Evolutionary conservation across 495 filamentous ascomycete genomes (phyloP), one percentile per base, ranked within the genome.

Genomic region (Podospora pseudocomata): DNA sequence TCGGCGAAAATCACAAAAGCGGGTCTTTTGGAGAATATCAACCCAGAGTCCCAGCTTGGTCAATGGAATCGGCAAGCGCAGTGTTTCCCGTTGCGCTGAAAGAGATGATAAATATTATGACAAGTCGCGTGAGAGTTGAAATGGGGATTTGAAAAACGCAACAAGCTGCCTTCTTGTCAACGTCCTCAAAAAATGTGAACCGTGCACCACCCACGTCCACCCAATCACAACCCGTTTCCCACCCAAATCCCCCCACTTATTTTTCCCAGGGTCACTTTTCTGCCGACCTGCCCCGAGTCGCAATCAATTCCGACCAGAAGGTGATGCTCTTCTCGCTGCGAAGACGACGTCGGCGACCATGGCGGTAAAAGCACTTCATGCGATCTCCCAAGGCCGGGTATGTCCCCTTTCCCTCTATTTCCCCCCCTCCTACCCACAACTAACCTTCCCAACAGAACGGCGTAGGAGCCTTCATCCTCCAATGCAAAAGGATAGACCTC

Each of bases 401-500:
- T 56, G 80, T 69, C 19, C 4, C 26, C 2, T 39, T 7, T 1
- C 59, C 54, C 3, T 16, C 16, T 44, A 4, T 44, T 26, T 9
- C 23, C 34, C 3, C 19, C 27, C 9, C 0, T 13, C 15, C 39
- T 11, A 23, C 23, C 34, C 3, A 16, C 26, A 5, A 49, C 5
- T 58, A 44, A 49, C 23, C 57, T 9, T 39, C 23, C n/a, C 11
- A 11, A 3, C 68, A 97, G 92, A 99, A 99, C 81, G 95, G 95
- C 84, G 87, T 97, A 71, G 95, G 93, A 67, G 92, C 94, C 72
- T 99, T 98, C 82, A 92, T 99, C 79, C 86, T 97, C 68, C 94
- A 97, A 87, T 99, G 95, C 87, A 96, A 91, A 81, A 90, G 90
- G 70, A 85, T 99, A 76, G 92, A 97, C 76, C 91, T 99, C 75